A percentile compares a stretch with the other conserved stretches of the same genome.
These are phyloP conservation scores for Zymoseptoria passerinii DNA, from an alignment of 2,329 filamentous ascomycete species.

Conservation along the genomic window DNA sequence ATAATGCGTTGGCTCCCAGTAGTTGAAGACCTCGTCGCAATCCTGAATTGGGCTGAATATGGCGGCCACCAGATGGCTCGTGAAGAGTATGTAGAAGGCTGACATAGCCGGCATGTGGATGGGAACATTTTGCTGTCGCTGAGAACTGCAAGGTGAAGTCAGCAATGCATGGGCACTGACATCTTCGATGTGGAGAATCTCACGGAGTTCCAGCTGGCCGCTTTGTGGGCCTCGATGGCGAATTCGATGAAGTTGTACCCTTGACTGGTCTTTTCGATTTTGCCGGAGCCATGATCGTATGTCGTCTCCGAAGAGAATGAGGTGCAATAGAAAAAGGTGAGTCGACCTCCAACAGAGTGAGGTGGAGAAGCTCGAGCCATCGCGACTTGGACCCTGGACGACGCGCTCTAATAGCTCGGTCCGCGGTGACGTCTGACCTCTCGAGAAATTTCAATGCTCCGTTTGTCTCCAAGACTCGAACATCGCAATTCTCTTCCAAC, in stretches of 20 bases:
- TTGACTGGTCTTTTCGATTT: not conserved
- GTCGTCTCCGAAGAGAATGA: not conserved
- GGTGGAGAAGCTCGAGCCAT: not conserved
- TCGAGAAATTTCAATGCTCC: not conserved
- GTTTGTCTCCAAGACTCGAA: not conserved
- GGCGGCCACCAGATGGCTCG: constrained; percentile 66
- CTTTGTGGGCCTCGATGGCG: constrained; percentile 16
- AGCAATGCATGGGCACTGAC: not conserved
- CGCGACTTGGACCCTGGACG: not conserved
- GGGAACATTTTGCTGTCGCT: constrained; percentile 7
- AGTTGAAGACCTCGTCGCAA: constrained; percentile 98
- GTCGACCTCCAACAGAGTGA: not conserved
- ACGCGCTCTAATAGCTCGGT: not conserved
- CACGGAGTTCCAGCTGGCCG: constrained; percentile 11
- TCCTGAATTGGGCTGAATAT: constrained; percentile 87
- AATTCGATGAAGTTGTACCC: constrained; percentile 8
- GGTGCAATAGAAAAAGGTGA: not conserved
- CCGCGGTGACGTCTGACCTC: not conserved
- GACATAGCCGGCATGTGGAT: constrained; percentile 51
- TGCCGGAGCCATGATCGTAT: constrained; percentile 6
- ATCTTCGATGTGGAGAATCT: not conserved
- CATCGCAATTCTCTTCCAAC: not conserved
- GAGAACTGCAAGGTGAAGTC: not conserved
- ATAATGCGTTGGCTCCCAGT: constrained; percentile 96
- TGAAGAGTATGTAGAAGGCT: constrained; percentile 73